Base-by-base conservation (phyloP, 805 yeast genomes). In the Cephaloascus albidus region DNA sequence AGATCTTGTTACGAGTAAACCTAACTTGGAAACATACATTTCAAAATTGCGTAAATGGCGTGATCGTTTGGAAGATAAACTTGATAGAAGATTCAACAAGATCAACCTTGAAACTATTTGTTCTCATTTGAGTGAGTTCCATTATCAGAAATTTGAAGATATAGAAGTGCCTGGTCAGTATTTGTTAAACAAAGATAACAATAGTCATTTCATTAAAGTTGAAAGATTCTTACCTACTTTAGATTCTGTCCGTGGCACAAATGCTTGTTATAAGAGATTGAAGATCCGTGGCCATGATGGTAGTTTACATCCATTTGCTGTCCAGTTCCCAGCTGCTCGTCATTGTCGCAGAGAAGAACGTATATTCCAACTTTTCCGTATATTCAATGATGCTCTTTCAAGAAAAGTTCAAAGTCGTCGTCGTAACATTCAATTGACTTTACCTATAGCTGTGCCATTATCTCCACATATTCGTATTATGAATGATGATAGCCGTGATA, bases 111-210 rank as follows among this genome's bases (percentile, higher is more conserved):
- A 93, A 60, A 78, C 88, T 41, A 70, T 93, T 45, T 88, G 97
- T 52, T 96, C 97, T 14, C 97, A 90, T 50, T 69, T 93, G 58
- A 83, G 95, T 55, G 96, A 89, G 55, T 93, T 94, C 76, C 98
- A 93, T 61, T 96, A 93, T 57, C 97, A 93, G 58, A 90, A 88
- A 61, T 93, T 93, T 55, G 99, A 93, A 57, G 98, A 93, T 37
- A 86, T 93, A 42, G 98, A 93, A 57, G 80, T 93, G 42, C 98
- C 98, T 0, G 98, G 99, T 2, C 99, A 93, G 55, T 93, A 93
- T 53, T 65, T 89, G 54, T 68, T 87, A 63, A 85, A 86, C 57
- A 84, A 81, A 55, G 97, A 90, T 51, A 87, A 74, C 58, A 90
- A 86, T 55, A 60, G 76, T n/a, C 96, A 90, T 57, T 94, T 93